These are phyloP conservation scores for Phytophthora lateralis DNA, from an alignment of 352 stramenopile species.

Conservation along the genomic window DNA sequence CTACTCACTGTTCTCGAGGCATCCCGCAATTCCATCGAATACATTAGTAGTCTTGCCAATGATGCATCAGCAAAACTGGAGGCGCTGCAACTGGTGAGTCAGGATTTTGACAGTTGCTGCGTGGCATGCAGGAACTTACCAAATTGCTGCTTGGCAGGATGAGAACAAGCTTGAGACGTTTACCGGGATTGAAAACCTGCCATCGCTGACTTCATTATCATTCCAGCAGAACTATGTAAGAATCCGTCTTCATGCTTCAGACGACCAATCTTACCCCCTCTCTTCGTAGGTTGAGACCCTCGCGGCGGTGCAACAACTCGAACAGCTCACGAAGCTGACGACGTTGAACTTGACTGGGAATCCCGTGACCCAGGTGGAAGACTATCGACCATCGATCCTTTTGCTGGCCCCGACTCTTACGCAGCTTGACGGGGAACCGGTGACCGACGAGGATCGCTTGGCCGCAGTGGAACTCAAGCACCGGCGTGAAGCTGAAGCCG, in stretches of 20 bases:
- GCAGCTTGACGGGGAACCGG: constrained; percentile 58
- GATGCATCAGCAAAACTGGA: constrained; percentile 56
- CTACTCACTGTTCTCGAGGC: constrained; percentile 61
- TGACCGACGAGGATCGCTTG: constrained; percentile 71
- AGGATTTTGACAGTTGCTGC: too few species aligned
- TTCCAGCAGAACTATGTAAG: constrained; percentile 69
- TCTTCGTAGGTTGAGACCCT: constrained; percentile 55
- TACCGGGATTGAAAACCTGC: constrained; percentile 56
- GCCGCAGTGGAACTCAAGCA: constrained; percentile 64
- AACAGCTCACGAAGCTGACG: constrained; percentile 42
- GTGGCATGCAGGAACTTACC: not conserved
- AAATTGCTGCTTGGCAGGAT: constrained; percentile 37
- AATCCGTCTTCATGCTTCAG: not conserved
- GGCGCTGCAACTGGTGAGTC: constrained; percentile 53
- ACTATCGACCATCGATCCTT: constrained; percentile 62
- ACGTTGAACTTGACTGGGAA: constrained; percentile 62
- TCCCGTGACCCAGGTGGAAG: constrained; percentile 52
- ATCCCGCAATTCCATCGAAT: constrained; percentile 54
- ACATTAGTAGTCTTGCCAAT: constrained; percentile 41
- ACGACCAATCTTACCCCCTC: not conserved
- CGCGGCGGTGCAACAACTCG: constrained; percentile 52
- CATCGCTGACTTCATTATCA: constrained; percentile 46
- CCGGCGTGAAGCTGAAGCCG: constrained; percentile 40
- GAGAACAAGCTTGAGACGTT: constrained; percentile 73
- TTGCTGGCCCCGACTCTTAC: constrained; percentile 56